These are phyloP conservation scores for Calonectria ilicicola DNA, from an alignment of 2,329 filamentous ascomycete genomes.

Conservation along the genomic window DNA sequence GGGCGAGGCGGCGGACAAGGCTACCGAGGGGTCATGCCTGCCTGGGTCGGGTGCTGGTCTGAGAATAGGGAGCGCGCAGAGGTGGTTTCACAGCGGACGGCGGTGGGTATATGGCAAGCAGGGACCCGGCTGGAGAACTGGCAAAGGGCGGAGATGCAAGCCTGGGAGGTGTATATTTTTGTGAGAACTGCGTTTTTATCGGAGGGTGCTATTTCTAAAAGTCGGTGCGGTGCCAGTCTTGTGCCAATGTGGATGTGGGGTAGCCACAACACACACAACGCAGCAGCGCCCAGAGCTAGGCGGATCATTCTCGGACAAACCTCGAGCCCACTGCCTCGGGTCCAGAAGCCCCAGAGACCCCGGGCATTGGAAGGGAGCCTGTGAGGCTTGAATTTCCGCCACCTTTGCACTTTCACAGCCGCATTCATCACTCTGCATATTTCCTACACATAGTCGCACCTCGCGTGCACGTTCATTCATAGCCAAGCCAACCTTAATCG, in stretches of 20 bases:
- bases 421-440: conserved; percentile 22
- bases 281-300: conserved; percentile 13
- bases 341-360: conserved; percentile 12
- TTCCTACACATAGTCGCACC: not conserved
- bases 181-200: conserved; percentile 52
- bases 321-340: conserved; percentile 20
- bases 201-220: conserved; percentile 51
- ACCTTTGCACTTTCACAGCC: conserved; percentile 29
- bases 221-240: conserved; percentile 53
- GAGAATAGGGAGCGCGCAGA: conserved; percentile 25
- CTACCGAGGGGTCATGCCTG: conserved; percentile 58
- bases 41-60: conserved; percentile 43
- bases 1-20: conserved; percentile 49
- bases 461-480: not conserved
- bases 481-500: not conserved
- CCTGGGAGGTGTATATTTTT: conserved; percentile 35
- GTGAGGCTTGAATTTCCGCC: conserved; percentile 14
- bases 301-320: conserved; percentile 47
- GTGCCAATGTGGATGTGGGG: conserved; percentile 56
- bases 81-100: conserved; percentile 6
- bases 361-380: not conserved
- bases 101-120: conserved; percentile 26
- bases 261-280: conserved; percentile 23
- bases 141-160: conserved; percentile 25
- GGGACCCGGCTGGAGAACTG: conserved; percentile 25